Evolutionary conservation across 768 basidiomycete species (phyloP), one percentile per base, ranked within the genome.

Genomic region (Russula virescens): DNA sequence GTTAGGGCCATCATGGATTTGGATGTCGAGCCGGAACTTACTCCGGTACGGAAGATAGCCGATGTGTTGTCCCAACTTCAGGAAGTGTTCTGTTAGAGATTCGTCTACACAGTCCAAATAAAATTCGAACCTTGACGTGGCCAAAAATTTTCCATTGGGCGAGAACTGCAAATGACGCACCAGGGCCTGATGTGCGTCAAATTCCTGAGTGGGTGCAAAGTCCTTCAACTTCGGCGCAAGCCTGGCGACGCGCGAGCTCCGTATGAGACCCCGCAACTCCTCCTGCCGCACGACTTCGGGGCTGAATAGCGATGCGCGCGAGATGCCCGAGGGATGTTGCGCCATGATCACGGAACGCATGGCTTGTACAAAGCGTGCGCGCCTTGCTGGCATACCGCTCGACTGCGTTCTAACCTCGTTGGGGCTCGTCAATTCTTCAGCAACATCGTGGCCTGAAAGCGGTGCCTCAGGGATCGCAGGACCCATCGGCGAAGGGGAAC

Each of bases 101-200:
- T 6, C 1, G 21, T 50, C 55, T 25, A 38, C 16, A 14, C 21
- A 13, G 61, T 63, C 31, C 14, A 35, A 50, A 49, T 23, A 5
- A 58, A n/a, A 43, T 16, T 55, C 57, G 48, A 67, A 85, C 81
- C 86, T 86, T 28, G 87, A 87, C 3, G 88, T 89, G 3, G 87
- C 89, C 66, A 91, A 70, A 68, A 81, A 87, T 68, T 79, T 84
- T 14, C 89, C 88, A 71, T 88, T 82, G 2, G 88, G 88, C 1
- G 86, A 88, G 73, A 90, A 91, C 70, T 89, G 85, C 69, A 91
- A 70, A 71, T 89, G 86, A 55, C 84, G 72, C 18, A 91, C 88
- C 25, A 89, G 79, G 5, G 85, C 87, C 55, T 78, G 74, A 71
- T 90, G 89, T 7, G 84, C 83, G 11, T 80, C 79, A 25, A 88